Conservation (phyloP, 257 asterid species). For the Ehretia macrophylla region DNA sequence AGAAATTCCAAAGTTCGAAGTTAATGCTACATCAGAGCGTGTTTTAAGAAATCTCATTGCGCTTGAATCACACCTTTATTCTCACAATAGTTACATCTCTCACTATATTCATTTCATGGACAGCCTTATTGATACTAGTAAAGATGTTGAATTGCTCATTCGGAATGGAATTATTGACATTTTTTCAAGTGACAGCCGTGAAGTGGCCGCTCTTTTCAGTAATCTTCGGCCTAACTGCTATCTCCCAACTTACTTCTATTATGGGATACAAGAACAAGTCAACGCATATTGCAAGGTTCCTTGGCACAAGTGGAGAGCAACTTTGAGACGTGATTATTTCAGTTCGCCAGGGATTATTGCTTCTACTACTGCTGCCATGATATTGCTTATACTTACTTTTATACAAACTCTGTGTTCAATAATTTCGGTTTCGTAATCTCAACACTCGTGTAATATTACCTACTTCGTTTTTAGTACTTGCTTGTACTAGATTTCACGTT, state of each 20-base stretch:
- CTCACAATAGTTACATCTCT: too few species aligned
- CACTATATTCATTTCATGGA: not conserved
- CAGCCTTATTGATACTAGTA: not conserved
- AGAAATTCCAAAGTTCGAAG: not conserved
- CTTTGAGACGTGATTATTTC: not conserved
- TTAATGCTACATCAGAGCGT: too few species aligned
- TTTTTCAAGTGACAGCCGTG: not conserved
- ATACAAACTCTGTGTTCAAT: not conserved
- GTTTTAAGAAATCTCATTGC: not conserved
- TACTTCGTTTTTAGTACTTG: too few species aligned
- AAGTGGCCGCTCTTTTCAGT: not conserved
- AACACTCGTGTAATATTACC: too few species aligned
- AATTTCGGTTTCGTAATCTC: not conserved
- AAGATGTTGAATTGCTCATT: not conserved
- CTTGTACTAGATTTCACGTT: too few species aligned
- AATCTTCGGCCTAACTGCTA: not conserved
- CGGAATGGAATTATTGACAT: not conserved
- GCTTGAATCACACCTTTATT: not conserved
- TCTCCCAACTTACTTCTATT: too few species aligned
- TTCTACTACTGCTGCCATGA: not conserved
- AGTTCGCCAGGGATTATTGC: not conserved
- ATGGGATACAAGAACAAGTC: not conserved
- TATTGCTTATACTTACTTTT: not conserved
- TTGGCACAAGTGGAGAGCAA: not conserved
- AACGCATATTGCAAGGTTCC: not conserved